These are phyloP conservation scores for Sporothrix globosa DNA, from an alignment of 2,329 filamentous ascomycete genomes.

Conservation along the genomic window DNA sequence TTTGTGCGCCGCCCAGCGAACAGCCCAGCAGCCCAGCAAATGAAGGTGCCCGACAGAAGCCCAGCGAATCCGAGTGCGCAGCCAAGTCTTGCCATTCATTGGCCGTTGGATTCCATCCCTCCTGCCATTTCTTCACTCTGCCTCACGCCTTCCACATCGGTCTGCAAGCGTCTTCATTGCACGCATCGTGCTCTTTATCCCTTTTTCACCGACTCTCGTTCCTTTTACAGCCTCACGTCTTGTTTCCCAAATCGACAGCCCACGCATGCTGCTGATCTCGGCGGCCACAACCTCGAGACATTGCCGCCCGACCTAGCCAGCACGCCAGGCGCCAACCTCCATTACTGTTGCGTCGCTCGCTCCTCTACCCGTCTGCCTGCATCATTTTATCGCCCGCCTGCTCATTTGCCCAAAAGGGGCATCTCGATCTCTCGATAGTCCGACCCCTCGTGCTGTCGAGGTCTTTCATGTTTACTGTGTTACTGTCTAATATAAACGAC, in stretches of 20 bases:
- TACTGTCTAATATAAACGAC: neutral
- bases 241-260: neutral
- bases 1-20: neutral
- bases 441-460: neutral
- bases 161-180: slow-evolving; percentile 17
- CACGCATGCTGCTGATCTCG: slow-evolving; percentile 11
- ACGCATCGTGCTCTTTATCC: slow-evolving; percentile 13
- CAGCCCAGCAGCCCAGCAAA: neutral
- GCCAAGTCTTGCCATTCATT: slow-evolving; percentile 26
- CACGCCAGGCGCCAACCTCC: slow-evolving; percentile 17
- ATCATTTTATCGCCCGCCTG: slow-evolving; percentile 16
- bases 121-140: slow-evolving; percentile 27
- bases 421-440: slow-evolving; percentile 5
- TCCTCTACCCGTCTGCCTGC: slow-evolving; percentile 29
- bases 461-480: neutral
- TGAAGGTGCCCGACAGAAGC: neutral
- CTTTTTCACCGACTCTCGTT: slow-evolving; percentile 1
- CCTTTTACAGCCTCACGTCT: neutral
- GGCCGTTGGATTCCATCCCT: slow-evolving; percentile 27
- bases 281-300: slow-evolving; percentile 18
- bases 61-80: slow-evolving; percentile 29
- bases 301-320: slow-evolving; percentile 3
- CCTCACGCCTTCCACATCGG: slow-evolving; percentile 23
- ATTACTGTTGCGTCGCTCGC: slow-evolving; percentile 10
- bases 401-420: slow-evolving; percentile 20